Base-by-base conservation (phyloP, 805 yeast genomes). In the Cyberlindnera meyerae region DNA sequence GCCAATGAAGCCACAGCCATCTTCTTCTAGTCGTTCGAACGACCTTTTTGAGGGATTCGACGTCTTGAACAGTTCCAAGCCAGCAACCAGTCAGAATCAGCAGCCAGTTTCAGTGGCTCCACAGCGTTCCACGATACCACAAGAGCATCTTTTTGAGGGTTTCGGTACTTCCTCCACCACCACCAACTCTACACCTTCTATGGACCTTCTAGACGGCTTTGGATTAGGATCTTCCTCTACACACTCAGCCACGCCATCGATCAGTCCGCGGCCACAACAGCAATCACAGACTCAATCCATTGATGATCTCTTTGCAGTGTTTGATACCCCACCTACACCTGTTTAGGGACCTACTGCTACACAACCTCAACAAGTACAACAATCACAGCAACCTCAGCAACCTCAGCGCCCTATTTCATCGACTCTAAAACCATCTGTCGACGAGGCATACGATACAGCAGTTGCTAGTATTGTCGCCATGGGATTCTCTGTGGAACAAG, bases 381-480 rank as follows among this genome's bases (percentile, higher is more conserved):
- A 11, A 14, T 8, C 9, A 37, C 9, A 31, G 16, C 8, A 30
- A 20, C 13, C 34, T 11, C 9, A n/a, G 4, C 43, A 22, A 20
- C 22, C 12, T 12, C 6, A 27, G 3, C n/a, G n/a, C n/a, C n/a
- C n/a, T n/a, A n/a, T n/a, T n/a, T n/a, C n/a, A n/a, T n/a, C n/a
- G n/a, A n/a, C n/a, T n/a, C n/a, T n/a, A 27, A 28, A 24, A 22
- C 17, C 43, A 18, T 18, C 26, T 6, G 39, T 40, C 18, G 33
- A 40, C 11, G 52, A 40, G 25, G 54, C 54, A 8, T 55, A 58
- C 30, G 83, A 78, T 45, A 62, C 61, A 28, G 66, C 76, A 1
- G 53, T 84, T 13, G 90, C 90, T 0, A 83, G 77, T 47, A 63
- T 85, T 29, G 59, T 83, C 3, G 93, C 85, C 41, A 86, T 86